Conservation (phyloP, 768 basidiomycete species). For the Neoboletus brunneissimus region DNA sequence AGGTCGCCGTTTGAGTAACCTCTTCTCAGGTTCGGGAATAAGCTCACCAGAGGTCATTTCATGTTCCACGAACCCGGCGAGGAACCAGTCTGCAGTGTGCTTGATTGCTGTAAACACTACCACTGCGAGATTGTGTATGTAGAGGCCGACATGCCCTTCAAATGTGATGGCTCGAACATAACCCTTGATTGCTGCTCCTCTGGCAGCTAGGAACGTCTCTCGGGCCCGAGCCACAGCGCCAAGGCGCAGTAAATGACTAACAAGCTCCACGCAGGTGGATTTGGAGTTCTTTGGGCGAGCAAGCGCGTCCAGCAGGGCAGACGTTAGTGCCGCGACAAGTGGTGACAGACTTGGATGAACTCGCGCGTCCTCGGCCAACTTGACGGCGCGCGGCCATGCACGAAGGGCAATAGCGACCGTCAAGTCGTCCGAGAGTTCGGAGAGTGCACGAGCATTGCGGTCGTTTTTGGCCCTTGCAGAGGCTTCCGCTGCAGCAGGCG, state of each 20-base stretch:
- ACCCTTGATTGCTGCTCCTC: constrained; percentile 68
- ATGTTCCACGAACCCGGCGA: constrained; percentile 94
- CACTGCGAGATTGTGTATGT: constrained; percentile 82
- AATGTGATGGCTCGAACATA: constrained; percentile 86
- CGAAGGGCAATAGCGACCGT: constrained; percentile 88
- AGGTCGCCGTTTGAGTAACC: background rate
- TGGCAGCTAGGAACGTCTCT: constrained; percentile 76
- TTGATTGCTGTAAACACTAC: constrained; percentile 94
- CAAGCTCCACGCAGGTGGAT: constrained; percentile 64
- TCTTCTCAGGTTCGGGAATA: background rate
- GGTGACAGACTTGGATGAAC: constrained; percentile 59
- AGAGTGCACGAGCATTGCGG: constrained; percentile 80
- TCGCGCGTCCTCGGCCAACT: constrained; percentile 81
- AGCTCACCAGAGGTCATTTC: constrained; percentile 85
- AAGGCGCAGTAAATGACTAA: constrained; percentile 70
- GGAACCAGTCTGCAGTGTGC: constrained; percentile 97
- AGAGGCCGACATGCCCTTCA: constrained; percentile 83
- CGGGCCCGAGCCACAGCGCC: constrained; percentile 77
- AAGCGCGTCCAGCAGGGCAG: constrained; percentile 71
- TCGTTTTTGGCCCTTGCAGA: constrained; percentile 73
- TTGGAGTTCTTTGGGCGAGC: constrained; percentile 76
- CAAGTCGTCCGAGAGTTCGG: constrained; percentile 88
- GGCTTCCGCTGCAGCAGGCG: constrained; percentile 32
- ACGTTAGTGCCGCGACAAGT: constrained; percentile 64
- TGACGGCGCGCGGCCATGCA: constrained; percentile 86